Base-by-base conservation (phyloP, 1,139 yeast species). In the Pneumocystis sp. region DNA sequence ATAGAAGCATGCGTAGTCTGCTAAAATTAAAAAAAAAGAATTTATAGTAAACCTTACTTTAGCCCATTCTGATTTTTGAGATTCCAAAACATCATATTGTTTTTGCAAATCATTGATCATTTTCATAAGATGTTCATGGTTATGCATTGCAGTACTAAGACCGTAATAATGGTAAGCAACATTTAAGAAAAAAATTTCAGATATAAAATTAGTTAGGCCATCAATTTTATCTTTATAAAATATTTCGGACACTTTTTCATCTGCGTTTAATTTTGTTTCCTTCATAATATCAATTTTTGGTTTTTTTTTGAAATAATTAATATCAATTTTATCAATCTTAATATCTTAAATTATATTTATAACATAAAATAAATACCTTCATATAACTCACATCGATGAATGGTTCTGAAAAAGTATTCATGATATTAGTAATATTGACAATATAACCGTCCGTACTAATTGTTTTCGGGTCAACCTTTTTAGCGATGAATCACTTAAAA, bases 121-220 rank as follows among this genome's bases (percentile, higher is more conserved):
- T 59, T 79, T 78, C 67, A 82, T 80, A 59, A 84, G 73, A 66
- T 85, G 81, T 64, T 83, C 84, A 69, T 83, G 83, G 63, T 81
- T 81, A 62, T 84, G 79, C 65, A 81, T 77, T 0, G 87, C 77
- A 63, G 97, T 97, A 44, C 96, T 96, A 60, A 89, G 77, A 61
- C 97, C 99, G 75, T 87, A 95, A 70, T 93, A 91, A 66, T 89
- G 77, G 73, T 86, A 90, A 0, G 96, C 84, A 64, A 87, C 78
- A 10, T 95, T 84, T 67, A 93, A 75, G 73, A 81, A 93, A 75
- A 90, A 95, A 71, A 96, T 86, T 70, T 91, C 93, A 4, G 96
- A 85, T 21, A 95, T 87, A 73, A 93, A 93, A 71, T 93, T 93
- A 5, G 89, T 78, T 17, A 63, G 61, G n/a, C 66, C 76, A 42